phyloP scores from a whole-genome alignment of 345 rosid species.

The Bruguiera sexangula region DNA sequence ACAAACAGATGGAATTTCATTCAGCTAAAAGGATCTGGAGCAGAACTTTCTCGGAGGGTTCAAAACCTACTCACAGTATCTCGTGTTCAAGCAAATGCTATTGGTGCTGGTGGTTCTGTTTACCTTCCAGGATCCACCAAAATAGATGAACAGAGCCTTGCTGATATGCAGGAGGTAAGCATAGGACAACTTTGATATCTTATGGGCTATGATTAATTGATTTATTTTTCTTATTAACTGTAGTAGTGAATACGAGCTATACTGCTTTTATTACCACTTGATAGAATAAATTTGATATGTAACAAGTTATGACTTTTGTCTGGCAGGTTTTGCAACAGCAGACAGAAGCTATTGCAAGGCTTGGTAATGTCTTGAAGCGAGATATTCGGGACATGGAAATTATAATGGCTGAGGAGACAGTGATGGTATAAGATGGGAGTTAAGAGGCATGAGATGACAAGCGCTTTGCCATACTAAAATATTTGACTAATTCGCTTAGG shows the following conservation, averaged over 20 bases:
- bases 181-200: not conserved
- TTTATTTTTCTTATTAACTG: not conserved
- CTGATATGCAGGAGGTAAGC: slow-evolving; percentile 92
- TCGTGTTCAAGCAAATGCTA: slow-evolving; percentile 68
- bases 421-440: slow-evolving; percentile 39
- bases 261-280: not conserved
- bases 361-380: slow-evolving; percentile 75
- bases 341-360: slow-evolving; percentile 84
- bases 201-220: not conserved
- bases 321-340: slow-evolving; percentile 75
- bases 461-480: not conserved
- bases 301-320: not conserved
- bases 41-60: slow-evolving; percentile 92
- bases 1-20: slow-evolving; percentile 17
- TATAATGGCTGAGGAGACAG: slow-evolving; percentile 78
- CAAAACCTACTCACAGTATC: slow-evolving; percentile 68
- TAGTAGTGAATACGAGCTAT: not conserved
- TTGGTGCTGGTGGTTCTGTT: slow-evolving; percentile 57
- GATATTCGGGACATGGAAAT: slow-evolving; percentile 80
- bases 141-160: slow-evolving; percentile 89
- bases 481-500: not conserved
- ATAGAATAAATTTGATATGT: not conserved
- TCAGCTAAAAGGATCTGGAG: slow-evolving; percentile 96
- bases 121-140: slow-evolving; percentile 92
- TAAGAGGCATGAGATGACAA: slow-evolving; percentile 15